A percentile compares a stretch with the other conserved stretches of the same genome.
Evolutionary conservation across 1,284 basidiomycete species (phyloP).

Genomic region (Agaricales sp.): DNA sequence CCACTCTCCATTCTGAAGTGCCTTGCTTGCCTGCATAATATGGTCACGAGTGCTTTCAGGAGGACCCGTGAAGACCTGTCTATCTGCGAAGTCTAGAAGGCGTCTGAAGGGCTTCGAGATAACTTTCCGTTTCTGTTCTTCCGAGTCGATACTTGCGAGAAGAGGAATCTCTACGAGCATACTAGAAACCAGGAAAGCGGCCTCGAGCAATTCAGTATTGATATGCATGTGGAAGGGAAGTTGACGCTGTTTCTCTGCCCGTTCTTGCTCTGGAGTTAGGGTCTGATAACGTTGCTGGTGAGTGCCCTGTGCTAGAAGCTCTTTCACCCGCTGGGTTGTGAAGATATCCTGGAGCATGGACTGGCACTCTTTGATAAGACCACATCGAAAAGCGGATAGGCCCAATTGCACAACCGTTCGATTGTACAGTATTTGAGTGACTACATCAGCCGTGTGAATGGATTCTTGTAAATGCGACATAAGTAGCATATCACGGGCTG

Average conservation of each 20-base stretch:
- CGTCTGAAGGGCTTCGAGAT: constrained; percentile 95
- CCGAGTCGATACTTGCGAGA: constrained; percentile 87
- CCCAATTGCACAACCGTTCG: constrained; percentile 96
- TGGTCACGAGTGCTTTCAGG: constrained; percentile 98
- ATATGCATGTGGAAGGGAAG: constrained; percentile 99
- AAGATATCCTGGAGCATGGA: constrained; percentile 93
- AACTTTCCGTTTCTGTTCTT: constrained; percentile 85
- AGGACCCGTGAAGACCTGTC: constrained; percentile 96
- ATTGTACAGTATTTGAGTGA: constrained; percentile 98
- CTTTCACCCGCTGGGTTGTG: constrained; percentile 92
- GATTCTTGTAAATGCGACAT: constrained; percentile 99
- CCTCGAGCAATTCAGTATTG: constrained; percentile 96
- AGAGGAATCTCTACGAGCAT: constrained; percentile 98
- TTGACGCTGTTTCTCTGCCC: constrained; percentile 90
- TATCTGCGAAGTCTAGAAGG: constrained; percentile 93
- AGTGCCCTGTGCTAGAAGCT: constrained; percentile 93
- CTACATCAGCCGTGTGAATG: constrained; percentile 91
- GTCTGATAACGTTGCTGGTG: constrained; percentile 87
- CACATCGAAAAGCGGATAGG: constrained; percentile 92
- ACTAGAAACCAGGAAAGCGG: constrained; percentile 94
- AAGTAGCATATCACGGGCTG: constrained; percentile 94
- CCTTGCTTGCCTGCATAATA: constrained; percentile 98
- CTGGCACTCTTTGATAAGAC: constrained; percentile 92
- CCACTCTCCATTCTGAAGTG: constrained; percentile 96
- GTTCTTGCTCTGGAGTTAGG: constrained; percentile 91